phyloP scores from a whole-genome alignment of 176 grass and related monocot genomes.

The Secale cereale region DNA sequence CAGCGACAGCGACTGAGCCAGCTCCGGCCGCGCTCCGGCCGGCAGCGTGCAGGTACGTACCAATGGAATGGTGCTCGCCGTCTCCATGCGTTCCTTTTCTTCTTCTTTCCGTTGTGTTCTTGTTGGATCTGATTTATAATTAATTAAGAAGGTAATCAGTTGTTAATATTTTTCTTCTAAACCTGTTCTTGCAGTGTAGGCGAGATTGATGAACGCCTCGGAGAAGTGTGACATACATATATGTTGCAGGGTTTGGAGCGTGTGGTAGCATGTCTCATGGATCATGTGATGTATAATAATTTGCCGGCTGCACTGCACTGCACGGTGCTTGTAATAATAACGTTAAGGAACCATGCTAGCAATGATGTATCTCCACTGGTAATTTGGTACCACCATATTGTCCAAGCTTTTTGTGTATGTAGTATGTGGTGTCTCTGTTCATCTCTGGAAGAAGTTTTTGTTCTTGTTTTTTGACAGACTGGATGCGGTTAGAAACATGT shows the following conservation, averaged over 20 bases:
- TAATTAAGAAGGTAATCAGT: background rate
- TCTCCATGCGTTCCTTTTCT: background rate
- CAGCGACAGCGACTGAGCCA: slow-evolving; percentile 78
- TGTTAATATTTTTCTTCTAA: too few species aligned
- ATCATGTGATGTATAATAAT: background rate
- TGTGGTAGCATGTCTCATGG: background rate
- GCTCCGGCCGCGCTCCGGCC: background rate
- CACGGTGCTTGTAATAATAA: slow-evolving; percentile 40
- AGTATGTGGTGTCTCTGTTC: background rate
- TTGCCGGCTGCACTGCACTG: background rate
- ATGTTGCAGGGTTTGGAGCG: background rate
- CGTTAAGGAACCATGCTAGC: background rate
- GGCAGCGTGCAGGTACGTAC: background rate
- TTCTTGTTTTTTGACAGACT: too few species aligned
- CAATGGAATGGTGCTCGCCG: background rate
- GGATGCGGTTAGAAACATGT: too few species aligned
- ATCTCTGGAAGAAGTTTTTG: background rate
- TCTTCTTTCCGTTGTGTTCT: background rate
- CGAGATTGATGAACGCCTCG: background rate
- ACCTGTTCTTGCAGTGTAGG: slow-evolving; percentile 23
- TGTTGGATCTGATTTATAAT: slow-evolving; percentile 3
- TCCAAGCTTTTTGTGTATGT: too few species aligned
- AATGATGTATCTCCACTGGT: background rate
- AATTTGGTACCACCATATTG: too few species aligned
- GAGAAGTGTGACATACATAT: background rate